Evolutionary conservation across 352 stramenopile genomes (phyloP), one percentile per base, ranked within the genome.

Genomic region (Pythium folliculosum): DNA sequence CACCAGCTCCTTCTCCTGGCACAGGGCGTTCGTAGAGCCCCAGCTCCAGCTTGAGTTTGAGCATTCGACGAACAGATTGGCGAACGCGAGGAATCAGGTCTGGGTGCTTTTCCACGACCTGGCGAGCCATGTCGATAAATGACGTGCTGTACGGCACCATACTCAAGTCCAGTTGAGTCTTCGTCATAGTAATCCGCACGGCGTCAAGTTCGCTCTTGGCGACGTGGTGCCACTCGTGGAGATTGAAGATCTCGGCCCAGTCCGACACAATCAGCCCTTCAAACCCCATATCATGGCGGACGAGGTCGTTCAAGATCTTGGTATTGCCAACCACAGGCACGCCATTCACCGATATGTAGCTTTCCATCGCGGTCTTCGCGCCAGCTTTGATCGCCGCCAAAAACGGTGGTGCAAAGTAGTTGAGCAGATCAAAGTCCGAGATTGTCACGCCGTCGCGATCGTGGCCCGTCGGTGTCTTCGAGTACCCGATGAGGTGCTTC

Each of bases 301-400:
- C 53, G 5, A 75, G 60, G 38, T 61, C 45, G 5, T 56, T 32
- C 3, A 95, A 71, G 49, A 83, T 77, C 44, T 88, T 83, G 16
- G 74, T 76, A 51, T 92, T 98, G 19, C 82, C 80, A 7, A 97
- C 85, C 10, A 98, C 89, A 0, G 95, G 95, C n/a, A 98, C 80
- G 8, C 91, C 92, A 56, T 97, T 97, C 53, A 97, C 64, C 60
- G 96, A 94, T 55, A 92, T 94, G 79, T 98, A 99, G 53, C 71
- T 96, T 73, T 98, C 94, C 96, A 99, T 99, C 2, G 94, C 84
- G 0, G 92, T 92, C 62, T 95, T 77, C 4, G 82, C 84, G 5
- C 85, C 87, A 8, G 94, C 86, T 25, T 86, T 75, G 22, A 96
- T 86, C 14, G 89, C 89, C 1, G 88, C 84, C n/a, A 91, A 61